Percentiles rank a stretch among this genome's conserved stretches.
Evolutionary conservation across 192 early-diverging fungal genomes (phyloP).

Genomic region (Neocallimastix lanati): DNA sequence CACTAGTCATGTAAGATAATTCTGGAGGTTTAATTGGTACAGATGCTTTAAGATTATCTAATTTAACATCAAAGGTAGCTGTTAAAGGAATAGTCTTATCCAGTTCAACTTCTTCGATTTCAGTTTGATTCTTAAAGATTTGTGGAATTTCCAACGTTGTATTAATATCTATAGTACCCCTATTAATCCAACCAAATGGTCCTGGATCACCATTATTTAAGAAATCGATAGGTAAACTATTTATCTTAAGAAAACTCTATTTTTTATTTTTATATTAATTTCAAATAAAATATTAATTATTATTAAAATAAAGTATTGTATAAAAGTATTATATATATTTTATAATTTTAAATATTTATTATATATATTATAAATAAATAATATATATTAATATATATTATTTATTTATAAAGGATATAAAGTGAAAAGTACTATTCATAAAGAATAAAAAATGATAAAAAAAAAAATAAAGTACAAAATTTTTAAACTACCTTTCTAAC

Average conservation of each 20-base stretch:
- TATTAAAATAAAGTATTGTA: too few species aligned
- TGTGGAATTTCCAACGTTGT: conserved; percentile 1
- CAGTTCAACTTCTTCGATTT: conserved; percentile 1
- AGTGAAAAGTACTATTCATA: too few species aligned
- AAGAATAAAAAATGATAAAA: background rate
- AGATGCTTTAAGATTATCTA: conserved; percentile 78
- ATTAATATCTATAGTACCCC: conserved; percentile 67
- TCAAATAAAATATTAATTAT: too few species aligned
- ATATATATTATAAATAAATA: background rate
- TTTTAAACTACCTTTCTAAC: background rate
- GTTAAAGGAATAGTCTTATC: conserved; percentile 4
- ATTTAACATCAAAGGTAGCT: conserved; percentile 44
- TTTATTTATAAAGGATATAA: too few species aligned
- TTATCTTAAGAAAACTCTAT: conserved; percentile 58
- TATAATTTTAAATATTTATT: too few species aligned
- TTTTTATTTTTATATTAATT: too few species aligned
- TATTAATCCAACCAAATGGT: conserved; percentile 86
- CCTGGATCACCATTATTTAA: conserved; percentile 68
- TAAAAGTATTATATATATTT: too few species aligned
- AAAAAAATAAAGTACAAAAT: background rate
- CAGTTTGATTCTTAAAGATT: background rate
- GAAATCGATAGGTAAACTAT: conserved; percentile 78
- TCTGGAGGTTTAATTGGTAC: conserved; percentile 58
- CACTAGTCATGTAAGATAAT: conserved; percentile 57
- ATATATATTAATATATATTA: background rate